phyloP scores from a whole-genome alignment of 1,284 basidiomycete genomes.

The Sanghuangporus sanghuang region DNA sequence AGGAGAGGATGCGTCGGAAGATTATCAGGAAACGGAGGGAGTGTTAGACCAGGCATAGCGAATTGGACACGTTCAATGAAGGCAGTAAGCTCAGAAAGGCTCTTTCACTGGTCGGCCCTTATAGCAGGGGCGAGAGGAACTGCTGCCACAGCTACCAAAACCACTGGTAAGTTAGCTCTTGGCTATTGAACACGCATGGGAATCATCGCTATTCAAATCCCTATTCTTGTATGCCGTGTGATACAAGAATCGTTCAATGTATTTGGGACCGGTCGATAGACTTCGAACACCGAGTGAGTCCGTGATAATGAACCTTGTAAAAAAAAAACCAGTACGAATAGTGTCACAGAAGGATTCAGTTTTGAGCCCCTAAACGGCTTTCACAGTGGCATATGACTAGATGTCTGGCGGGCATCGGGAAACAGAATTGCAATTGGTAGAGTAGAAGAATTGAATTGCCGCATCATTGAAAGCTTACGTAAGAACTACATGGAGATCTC shows the following conservation, averaged over 20 bases:
- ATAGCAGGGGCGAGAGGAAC: neutral
- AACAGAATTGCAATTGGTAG: too few species aligned
- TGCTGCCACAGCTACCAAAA: neutral
- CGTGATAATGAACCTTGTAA: neutral
- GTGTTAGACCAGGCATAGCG: conserved; percentile 11
- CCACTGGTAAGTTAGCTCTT: neutral
- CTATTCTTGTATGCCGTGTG: neutral
- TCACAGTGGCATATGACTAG: too few species aligned
- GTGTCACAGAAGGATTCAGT: neutral
- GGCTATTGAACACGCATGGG: neutral
- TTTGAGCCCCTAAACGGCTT: too few species aligned
- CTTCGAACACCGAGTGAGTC: neutral
- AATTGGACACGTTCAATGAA: neutral
- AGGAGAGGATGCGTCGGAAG: conserved; percentile 39
- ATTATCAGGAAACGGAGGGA: conserved; percentile 43
- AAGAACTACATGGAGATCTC: too few species aligned
- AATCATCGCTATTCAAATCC: neutral
- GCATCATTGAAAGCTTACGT: too few species aligned
- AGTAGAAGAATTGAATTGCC: too few species aligned
- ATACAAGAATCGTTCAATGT: neutral
- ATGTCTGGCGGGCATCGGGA: too few species aligned
- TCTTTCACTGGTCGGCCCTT: neutral
- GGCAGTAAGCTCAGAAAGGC: neutral
- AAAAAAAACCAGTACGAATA: neutral
- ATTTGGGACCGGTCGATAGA: neutral